Percentiles rank a stretch among this genome's conserved stretches.
phyloP scores from a whole-genome alignment of 208 protist species.

The Wallacemonas sp. region DNA sequence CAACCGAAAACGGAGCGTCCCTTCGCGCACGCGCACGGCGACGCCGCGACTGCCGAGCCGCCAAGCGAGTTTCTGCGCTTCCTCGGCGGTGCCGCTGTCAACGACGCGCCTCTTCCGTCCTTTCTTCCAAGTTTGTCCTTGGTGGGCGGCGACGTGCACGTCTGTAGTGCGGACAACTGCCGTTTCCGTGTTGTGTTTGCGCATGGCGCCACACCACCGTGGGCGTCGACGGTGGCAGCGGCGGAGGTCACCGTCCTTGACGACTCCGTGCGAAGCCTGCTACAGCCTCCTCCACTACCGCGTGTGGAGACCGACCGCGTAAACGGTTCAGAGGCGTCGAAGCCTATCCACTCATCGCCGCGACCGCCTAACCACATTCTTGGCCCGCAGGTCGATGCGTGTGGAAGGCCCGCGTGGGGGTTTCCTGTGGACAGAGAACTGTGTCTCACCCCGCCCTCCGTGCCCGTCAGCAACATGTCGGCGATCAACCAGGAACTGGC shows the following conservation, averaged over 20 bases:
- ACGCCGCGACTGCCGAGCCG: not conserved
- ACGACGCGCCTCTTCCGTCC: conserved; percentile 24
- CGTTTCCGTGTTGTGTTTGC: conserved; percentile 22
- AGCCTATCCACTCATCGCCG: not conserved
- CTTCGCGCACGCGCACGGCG: not conserved
- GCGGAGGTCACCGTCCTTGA: not conserved
- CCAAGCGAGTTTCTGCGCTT: conserved; percentile 25
- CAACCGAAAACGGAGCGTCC: no score
- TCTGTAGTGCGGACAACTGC: conserved; percentile 30
- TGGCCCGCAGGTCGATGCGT: not conserved
- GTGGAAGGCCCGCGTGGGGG: not conserved
- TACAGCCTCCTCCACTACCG: not conserved
- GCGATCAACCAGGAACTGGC: not conserved
- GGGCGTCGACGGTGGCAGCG: no score
- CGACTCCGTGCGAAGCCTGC: not conserved
- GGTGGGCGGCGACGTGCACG: conserved; percentile 18
- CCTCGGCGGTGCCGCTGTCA: conserved; percentile 23
- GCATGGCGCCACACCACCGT: not conserved
- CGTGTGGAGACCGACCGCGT: no score
- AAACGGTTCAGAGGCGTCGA: no score
- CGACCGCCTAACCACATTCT: no score
- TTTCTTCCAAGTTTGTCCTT: conserved; percentile 17
- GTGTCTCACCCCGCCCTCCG: not conserved
- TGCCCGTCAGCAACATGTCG: not conserved
- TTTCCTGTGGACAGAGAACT: not conserved